Evolutionary conservation across 2,329 filamentous ascomycete genomes (phyloP).

Genomic region (Pseudogymnoascus sp.): DNA sequence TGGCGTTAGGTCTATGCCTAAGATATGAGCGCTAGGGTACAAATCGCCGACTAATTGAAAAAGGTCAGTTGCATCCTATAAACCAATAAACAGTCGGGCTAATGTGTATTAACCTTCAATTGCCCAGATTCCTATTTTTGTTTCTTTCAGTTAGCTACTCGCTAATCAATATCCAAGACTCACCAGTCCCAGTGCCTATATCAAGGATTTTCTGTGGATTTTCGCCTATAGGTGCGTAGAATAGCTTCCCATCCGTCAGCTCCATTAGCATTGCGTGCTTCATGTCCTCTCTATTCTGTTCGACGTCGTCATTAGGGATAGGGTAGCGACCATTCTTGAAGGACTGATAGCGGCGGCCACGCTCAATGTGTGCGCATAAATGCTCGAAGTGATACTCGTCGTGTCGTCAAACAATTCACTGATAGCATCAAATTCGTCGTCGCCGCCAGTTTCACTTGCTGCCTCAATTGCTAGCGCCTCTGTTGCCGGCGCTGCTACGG

Average conservation of each 20-base stretch:
- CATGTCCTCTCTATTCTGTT: slow-evolving; percentile 15
- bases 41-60: not conserved
- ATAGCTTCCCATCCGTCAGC: slow-evolving; percentile 31
- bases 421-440: slow-evolving; percentile 18
- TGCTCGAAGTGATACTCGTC: slow-evolving; percentile 20
- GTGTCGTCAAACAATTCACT: slow-evolving; percentile 18
- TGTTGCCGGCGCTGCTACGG: not conserved
- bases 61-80: not conserved
- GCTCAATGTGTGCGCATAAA: slow-evolving; percentile 21
- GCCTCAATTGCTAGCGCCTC: slow-evolving; percentile 13
- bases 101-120: not conserved
- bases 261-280: slow-evolving; percentile 32
- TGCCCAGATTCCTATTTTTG: not conserved
- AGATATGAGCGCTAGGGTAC: not conserved
- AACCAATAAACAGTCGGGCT: not conserved
- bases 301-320: not conserved
- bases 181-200: slow-evolving; percentile 9
- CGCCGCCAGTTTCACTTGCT: slow-evolving; percentile 14
- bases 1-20: not conserved
- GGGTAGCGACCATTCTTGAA: slow-evolving; percentile 3
- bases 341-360: not conserved
- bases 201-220: slow-evolving; percentile 18
- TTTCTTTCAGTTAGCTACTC: not conserved
- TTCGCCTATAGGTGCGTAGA: slow-evolving; percentile 34
- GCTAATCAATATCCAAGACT: slow-evolving; percentile 6